Conservation (phyloP, 2,329 filamentous ascomycete genomes). For the Pleomassaria siparia region DNA sequence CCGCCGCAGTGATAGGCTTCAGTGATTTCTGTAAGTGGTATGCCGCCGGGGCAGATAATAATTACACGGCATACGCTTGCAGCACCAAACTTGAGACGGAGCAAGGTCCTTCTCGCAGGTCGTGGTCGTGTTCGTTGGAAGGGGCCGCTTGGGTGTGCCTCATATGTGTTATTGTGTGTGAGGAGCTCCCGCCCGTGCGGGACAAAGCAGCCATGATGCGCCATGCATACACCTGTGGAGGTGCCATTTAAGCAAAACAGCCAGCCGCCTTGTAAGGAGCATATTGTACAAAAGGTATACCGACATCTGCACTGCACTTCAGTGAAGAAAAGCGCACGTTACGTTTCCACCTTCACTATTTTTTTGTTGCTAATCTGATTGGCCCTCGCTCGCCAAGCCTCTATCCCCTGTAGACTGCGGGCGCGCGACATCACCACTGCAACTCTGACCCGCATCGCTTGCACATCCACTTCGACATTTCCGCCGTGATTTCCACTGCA, state of each 20-base stretch:
- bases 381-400: background rate
- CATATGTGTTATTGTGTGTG: background rate
- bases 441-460: background rate
- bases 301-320: background rate
- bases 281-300: too few species aligned
- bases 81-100: slow-evolving; percentile 6
- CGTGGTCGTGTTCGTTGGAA: background rate
- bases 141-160: background rate
- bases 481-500: slow-evolving; percentile 9
- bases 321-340: background rate
- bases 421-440: slow-evolving; percentile 4
- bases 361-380: background rate
- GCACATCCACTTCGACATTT: slow-evolving; percentile 1
- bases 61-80: background rate
- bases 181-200: background rate
- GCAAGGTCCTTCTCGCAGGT: background rate
- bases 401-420: slow-evolving; percentile 1
- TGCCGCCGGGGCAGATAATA: background rate
- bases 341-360: background rate
- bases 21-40: background rate
- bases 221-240: too few species aligned
- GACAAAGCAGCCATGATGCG: background rate
- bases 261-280: too few species aligned
- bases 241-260: too few species aligned
- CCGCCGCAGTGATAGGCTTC: background rate